Evolutionary conservation across 2,329 filamentous ascomycete species (phyloP), one percentile per base, ranked within the genome.

Genomic region (Trichoderma pleuroti): DNA sequence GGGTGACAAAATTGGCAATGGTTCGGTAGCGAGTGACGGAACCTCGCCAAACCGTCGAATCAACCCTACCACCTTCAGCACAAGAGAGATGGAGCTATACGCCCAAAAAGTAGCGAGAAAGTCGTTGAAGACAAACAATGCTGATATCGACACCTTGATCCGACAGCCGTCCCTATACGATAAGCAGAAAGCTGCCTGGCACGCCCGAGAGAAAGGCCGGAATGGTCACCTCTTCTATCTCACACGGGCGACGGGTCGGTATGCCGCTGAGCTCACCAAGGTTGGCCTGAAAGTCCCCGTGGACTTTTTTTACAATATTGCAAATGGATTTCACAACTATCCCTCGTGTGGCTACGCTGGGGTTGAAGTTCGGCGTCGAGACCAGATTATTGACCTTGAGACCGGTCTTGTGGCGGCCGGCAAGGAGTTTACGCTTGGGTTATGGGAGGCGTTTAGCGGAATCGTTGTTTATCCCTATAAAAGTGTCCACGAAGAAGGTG

Each of bases 311-410:
- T 81, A 93, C 67, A 90, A 89, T 32, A 80, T 93, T 42, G 88
- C 91, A 1, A 90, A 90, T 77, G 91, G 91, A 0, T 92, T 93
- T 73, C 91, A 92, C 76, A 93, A 93, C 74, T 89, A 87, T 2
- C 91, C 91, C 0, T 90, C 88, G 62, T 82, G 93, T 4, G 92
- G 77, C 7, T 75, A 92, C 73, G 87, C 88, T 12, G 90, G 71
- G 1, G 69, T 88, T 4, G 89, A 86, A 24, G 91, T 93, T 0
- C 83, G 90, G 8, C 87, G 87, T 57, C 82, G 86, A 4, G 88
- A 90, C 30, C 88, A 88, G 70, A 88, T 93, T n/a, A 91, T 89
- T 0, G 90, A 89, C 26, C 79, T 93, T 52, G 86, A 87, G 57
- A 91, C 75, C 26, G 79, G 79, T 1, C 83, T 93, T 7, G 86